A percentile compares a stretch with the other conserved stretches of the same genome.
Conservation (phyloP, 768 basidiomycete species). For the Tylopilus sp. region DNA sequence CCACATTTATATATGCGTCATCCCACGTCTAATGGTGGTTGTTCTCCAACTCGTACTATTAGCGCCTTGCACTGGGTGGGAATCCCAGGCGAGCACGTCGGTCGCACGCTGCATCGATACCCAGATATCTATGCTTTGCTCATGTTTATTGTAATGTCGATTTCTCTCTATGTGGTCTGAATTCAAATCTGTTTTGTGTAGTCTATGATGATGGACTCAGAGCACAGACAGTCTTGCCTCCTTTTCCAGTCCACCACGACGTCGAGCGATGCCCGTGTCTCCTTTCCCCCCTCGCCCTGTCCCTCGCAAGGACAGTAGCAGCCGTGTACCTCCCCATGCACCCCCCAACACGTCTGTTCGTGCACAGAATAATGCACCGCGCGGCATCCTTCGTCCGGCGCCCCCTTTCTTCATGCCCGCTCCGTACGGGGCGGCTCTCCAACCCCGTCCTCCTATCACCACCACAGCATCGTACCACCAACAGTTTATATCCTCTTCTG, state of each 20-base stretch:
- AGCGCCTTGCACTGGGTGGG: background rate
- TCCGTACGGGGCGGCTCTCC: conserved; percentile 7
- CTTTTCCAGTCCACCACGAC: conserved; percentile 3
- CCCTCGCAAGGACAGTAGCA: conserved; percentile 9
- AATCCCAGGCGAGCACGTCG: background rate
- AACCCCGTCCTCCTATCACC: conserved; percentile 10
- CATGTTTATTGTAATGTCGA: background rate
- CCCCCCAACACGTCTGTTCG: conserved; percentile 3
- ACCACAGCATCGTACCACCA: conserved; percentile 12
- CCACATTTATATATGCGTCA: conserved; percentile 2
- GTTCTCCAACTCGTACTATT: background rate
- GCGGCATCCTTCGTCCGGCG: conserved; percentile 19
- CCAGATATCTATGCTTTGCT: background rate
- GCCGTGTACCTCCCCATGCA: background rate
- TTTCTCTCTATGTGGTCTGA: no score
- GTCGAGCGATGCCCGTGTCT: conserved; percentile 15
- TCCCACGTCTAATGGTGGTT: background rate
- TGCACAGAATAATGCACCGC: conserved; percentile 6
- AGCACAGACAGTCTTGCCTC: no score
- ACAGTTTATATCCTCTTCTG: conserved; percentile 24
- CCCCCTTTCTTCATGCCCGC: background rate
- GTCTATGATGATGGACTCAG: no score
- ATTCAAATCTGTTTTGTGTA: no score
- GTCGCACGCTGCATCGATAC: background rate
- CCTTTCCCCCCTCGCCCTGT: conserved; percentile 20